phyloP scores from a whole-genome alignment of 2,329 filamentous ascomycete genomes.

The Neocucurbitaria cava region DNA sequence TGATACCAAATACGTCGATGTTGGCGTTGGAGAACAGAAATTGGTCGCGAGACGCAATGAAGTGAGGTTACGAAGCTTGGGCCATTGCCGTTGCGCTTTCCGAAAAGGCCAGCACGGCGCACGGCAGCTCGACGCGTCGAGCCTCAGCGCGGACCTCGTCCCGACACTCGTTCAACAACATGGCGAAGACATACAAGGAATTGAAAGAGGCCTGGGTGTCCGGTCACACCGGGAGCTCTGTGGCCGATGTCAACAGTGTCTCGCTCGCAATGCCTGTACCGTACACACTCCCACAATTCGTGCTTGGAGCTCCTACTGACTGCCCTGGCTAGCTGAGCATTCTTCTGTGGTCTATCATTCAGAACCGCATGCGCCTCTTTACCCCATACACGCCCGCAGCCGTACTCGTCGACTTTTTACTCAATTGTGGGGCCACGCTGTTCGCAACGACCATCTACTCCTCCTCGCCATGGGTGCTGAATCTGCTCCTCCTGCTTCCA shows the following conservation, averaged over 20 bases:
- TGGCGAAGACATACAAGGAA: slow-evolving; percentile 75
- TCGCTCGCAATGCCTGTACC: slow-evolving; percentile 82
- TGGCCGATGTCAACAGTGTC: slow-evolving; percentile 86
- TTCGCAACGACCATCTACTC: slow-evolving; percentile 89
- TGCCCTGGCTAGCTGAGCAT: slow-evolving; percentile 70
- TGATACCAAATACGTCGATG: background rate
- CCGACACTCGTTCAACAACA: slow-evolving; percentile 18
- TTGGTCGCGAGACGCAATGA: background rate
- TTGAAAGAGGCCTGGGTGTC: slow-evolving; percentile 96
- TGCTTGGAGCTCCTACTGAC: slow-evolving; percentile 30
- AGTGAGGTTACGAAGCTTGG: slow-evolving; percentile 12
- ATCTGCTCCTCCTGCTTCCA: slow-evolving; percentile 75
- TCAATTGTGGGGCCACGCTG: slow-evolving; percentile 83
- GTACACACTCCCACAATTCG: slow-evolving; percentile 29
- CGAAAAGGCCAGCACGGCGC: slow-evolving; percentile 28
- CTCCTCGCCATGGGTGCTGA: slow-evolving; percentile 74
- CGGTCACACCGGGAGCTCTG: slow-evolving; percentile 81
- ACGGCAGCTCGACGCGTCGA: slow-evolving; percentile 13
- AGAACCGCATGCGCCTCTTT: slow-evolving; percentile 85
- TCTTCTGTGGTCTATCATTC: slow-evolving; percentile 86
- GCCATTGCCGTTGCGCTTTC: background rate
- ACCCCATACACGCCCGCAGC: slow-evolving; percentile 72
- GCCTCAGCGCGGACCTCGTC: slow-evolving; percentile 18
- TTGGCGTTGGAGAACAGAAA: background rate
- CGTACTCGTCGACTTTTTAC: slow-evolving; percentile 80